Conservation (phyloP, 345 rosid genomes). For the Rhodamnia rubescens region DNA sequence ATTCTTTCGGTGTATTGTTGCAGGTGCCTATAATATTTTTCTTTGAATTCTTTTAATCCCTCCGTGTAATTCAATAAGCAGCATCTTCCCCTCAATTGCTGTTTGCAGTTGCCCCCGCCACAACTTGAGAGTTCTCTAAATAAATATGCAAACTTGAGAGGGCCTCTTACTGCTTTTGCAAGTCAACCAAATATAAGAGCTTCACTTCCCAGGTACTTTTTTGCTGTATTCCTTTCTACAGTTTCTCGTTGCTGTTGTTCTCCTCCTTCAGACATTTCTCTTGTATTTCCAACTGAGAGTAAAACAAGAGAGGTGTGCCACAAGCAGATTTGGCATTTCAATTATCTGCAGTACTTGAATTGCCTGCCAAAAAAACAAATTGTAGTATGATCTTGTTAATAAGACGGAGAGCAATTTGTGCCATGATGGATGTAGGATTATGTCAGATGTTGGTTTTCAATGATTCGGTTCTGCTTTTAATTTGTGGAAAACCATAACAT, state of each 20-base stretch:
- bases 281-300: background rate
- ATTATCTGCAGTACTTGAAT: background rate
- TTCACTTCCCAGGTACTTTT: slow-evolving; percentile 61
- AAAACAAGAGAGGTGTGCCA: background rate
- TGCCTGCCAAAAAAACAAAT: background rate
- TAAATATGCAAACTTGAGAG: slow-evolving; percentile 66
- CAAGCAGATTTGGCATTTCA: background rate
- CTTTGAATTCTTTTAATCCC: background rate
- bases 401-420: background rate
- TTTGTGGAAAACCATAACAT: background rate
- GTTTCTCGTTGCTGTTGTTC: background rate
- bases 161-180: slow-evolving; percentile 57
- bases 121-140: slow-evolving; percentile 73
- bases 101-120: slow-evolving; percentile 67
- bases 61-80: background rate
- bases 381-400: background rate
- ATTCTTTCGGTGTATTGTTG: slow-evolving; percentile 72
- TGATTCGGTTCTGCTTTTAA: background rate
- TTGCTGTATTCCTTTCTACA: background rate
- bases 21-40: slow-evolving; percentile 36
- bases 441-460: background rate
- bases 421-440: background rate
- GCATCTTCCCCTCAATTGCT: slow-evolving; percentile 1
- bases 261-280: background rate
- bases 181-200: slow-evolving; percentile 50